These are phyloP conservation scores for Mycena crocata DNA, from an alignment of 768 basidiomycete species.

Conservation along the genomic window DNA sequence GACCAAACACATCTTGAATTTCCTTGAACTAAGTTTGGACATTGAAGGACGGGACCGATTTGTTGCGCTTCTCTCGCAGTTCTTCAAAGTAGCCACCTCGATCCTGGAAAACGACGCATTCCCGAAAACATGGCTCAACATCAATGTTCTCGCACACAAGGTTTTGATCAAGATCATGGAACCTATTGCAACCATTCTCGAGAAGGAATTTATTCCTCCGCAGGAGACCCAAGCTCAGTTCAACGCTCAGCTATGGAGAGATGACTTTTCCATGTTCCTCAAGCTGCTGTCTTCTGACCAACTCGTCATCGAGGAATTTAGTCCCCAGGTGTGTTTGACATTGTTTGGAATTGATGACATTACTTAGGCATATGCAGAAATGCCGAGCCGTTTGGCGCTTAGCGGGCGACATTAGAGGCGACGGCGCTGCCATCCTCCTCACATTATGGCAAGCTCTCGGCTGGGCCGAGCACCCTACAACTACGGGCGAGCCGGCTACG, in stretches of 20 bases:
- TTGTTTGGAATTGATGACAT: neutral
- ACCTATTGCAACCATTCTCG: constrained; percentile 80
- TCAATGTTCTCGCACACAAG: constrained; percentile 89
- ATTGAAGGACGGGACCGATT: constrained; percentile 91
- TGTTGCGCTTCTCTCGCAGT: constrained; percentile 72
- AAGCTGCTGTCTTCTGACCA: constrained; percentile 91
- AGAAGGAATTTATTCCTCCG: constrained; percentile 82
- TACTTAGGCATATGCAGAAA: constrained; percentile 64
- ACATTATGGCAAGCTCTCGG: constrained; percentile 90
- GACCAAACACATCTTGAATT: constrained; percentile 78
- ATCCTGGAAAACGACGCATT: constrained; percentile 91
- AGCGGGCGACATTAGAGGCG: constrained; percentile 94
- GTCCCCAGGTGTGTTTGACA: constrained; percentile 74
- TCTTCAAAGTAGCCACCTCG: constrained; percentile 85
- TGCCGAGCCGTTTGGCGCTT: constrained; percentile 95
- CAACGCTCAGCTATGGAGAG: constrained; percentile 83
- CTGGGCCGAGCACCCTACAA: constrained; percentile 72
- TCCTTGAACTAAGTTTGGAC: constrained; percentile 83
- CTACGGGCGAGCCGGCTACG: constrained; percentile 63
- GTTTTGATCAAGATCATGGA: constrained; percentile 91
- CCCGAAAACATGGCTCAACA: constrained; percentile 91
- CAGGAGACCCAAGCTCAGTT: constrained; percentile 74
- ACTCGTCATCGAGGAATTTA: constrained; percentile 94
- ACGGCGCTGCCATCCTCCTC: constrained; percentile 84
- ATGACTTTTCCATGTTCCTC: constrained; percentile 84